Conservation (phyloP, 106 monocot genomes). For the Cymbidium sinense region DNA sequence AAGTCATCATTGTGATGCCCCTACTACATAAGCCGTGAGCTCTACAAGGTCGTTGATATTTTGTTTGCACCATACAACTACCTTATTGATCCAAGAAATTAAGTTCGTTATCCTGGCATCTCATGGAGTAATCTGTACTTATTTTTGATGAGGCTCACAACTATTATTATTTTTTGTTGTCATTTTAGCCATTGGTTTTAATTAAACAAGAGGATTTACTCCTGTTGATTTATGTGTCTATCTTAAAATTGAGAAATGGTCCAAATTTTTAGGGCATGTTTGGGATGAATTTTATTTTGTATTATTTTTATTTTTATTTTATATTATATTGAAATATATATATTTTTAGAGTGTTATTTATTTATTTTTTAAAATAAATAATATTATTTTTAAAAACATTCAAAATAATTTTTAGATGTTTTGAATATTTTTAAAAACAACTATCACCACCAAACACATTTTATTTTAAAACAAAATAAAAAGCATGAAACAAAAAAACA, state of each 20-base stretch:
- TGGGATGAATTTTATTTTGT: too few species aligned
- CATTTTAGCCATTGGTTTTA: neutral
- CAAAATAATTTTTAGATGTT: too few species aligned
- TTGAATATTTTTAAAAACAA: too few species aligned
- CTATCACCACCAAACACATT: too few species aligned
- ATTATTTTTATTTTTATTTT: too few species aligned
- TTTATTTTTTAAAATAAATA: too few species aligned
- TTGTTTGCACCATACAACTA: slow-evolving; percentile 98
- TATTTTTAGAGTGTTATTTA: too few species aligned
- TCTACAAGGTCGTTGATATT: slow-evolving; percentile 81
- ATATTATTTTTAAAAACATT: too few species aligned
- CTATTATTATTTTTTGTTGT: slow-evolving; percentile 17
- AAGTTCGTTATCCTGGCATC: slow-evolving; percentile 65
- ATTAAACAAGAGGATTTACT: neutral
- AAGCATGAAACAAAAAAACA: too few species aligned
- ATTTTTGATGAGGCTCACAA: slow-evolving; percentile 99
- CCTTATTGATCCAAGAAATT: slow-evolving; percentile 85
- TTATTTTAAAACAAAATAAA: too few species aligned
- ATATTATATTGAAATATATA: too few species aligned
- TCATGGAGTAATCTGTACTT: slow-evolving; percentile 79
- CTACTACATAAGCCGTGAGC: slow-evolving; percentile 87
- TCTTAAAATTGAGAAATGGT: neutral
- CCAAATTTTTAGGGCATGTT: too few species aligned
- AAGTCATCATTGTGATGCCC: slow-evolving; percentile 51
- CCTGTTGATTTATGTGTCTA: neutral